Conservation (phyloP, 192 early-diverging fungal species). For the Backusella morwellensis region DNA sequence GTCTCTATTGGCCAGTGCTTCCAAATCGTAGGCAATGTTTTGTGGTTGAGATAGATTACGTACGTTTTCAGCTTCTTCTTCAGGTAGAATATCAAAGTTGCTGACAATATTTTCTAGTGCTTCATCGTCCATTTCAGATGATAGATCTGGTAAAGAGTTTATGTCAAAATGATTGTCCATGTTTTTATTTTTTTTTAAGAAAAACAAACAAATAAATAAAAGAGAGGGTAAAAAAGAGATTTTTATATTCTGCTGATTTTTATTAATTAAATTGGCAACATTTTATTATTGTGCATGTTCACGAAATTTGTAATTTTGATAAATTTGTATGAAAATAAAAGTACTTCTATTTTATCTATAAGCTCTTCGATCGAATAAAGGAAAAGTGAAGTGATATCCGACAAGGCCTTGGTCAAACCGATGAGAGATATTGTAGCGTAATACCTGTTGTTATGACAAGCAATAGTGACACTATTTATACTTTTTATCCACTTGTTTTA, state of each 20-base stretch:
- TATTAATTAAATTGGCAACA: neutral
- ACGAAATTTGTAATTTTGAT: neutral
- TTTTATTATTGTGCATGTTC: neutral
- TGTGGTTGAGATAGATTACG: neutral
- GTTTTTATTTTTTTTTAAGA: neutral
- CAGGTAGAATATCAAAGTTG: neutral
- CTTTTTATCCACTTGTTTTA: too few species aligned
- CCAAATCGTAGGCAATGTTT: neutral
- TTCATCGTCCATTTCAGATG: neutral
- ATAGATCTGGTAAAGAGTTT: neutral
- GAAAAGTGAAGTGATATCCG: too few species aligned
- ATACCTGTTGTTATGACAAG: too few species aligned
- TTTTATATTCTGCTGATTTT: neutral
- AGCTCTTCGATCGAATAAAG: too few species aligned
- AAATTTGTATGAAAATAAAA: too few species aligned
- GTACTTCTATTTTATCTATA: too few species aligned
- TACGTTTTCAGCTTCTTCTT: neutral
- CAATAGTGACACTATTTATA: too few species aligned
- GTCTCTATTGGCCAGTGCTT: neutral
- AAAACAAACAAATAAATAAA: neutral
- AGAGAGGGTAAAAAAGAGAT: neutral
- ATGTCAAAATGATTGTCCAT: neutral
- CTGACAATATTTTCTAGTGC: neutral
- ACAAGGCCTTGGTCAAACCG: too few species aligned
- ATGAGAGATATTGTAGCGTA: too few species aligned